Base-by-base conservation (phyloP, 2,329 filamentous ascomycete genomes). In the Claviceps pazoutovae region DNA sequence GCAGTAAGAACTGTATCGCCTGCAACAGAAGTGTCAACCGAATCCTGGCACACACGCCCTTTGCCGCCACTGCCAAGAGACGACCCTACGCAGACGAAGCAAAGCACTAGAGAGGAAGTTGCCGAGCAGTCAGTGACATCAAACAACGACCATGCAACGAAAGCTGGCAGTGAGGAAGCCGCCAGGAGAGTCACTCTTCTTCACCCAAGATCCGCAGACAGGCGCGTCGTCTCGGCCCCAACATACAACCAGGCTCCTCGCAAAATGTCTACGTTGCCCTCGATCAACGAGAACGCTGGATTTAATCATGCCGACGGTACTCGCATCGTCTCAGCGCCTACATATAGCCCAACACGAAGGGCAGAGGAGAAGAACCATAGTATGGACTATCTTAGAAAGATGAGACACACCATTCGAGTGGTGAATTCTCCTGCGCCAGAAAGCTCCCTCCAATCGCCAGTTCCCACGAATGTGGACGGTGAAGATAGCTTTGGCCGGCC, bases 361-460 rank as follows among this genome's bases (percentile, higher is more conserved):
- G 56, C 56, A 14, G 56, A 56, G 44, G 68, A 70, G n/a, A 61
- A 60, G 50, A 62, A 63, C 42, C 63, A 59, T 14, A 68, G 66
- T 13, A 58, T 76, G 6, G 68, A 74, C 26, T 74, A 72, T 56
- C 61, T 78, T 7, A 67, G 69, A 48, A 67, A 64, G 36, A 69
- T 70, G 2, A 71, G 74, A 52, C 70, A 75, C 48, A 79, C 75
- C 0, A 80, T 80, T 58, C 73, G 76, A 5, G 62, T 80, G 5
- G 76, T 80, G n/a, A 65, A 72, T 53, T 76, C 76, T 3, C 72
- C 74, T 3, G 67, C 67, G 1, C 62, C 61, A 2, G 56, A 58
- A n/a, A 65, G 60, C 46, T 62, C 64, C 3, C 60, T 67, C 1
- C 61, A 65, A 34, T 59, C 62, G 1, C 68, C 71, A 0, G 62